Conservation (phyloP, 257 asterid species). For the Catharanthus roseus region DNA sequence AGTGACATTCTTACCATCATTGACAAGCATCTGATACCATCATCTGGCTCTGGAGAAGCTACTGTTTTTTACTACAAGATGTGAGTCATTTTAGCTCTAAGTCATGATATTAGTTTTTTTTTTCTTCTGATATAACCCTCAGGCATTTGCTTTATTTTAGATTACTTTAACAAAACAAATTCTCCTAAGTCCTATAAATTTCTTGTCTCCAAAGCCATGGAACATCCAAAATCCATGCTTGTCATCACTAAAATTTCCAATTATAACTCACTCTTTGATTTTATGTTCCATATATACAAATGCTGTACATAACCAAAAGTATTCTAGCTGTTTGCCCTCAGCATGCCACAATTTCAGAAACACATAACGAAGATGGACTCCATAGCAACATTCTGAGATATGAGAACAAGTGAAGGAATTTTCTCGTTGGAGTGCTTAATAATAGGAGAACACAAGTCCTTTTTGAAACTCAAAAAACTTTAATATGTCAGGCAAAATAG, state of each 20-base stretch:
- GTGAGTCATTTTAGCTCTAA: conserved; percentile 32
- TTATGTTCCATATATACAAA: not conserved
- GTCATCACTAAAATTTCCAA: not conserved
- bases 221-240: not conserved
- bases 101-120: not conserved
- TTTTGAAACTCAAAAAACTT: too few relatives aligned
- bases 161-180: not conserved
- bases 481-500: not conserved
- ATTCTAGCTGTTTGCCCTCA: not conserved
- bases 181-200: not conserved
- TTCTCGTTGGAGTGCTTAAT: not conserved
- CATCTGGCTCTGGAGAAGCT: conserved; percentile 81
- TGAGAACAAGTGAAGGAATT: not conserved
- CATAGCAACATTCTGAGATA: not conserved
- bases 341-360: not conserved
- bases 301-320: not conserved
- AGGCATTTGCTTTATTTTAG: not conserved
- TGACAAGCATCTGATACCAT: conserved; percentile 73
- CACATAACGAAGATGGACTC: not conserved
- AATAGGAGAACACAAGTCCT: not conserved
- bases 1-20: conserved; percentile 68
- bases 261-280: not conserved
- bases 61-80: conserved; percentile 90
- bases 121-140: not conserved
- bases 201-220: not conserved